phyloP scores from a whole-genome alignment of 208 protist genomes.

The Trypanosomatidae sp. region DNA sequence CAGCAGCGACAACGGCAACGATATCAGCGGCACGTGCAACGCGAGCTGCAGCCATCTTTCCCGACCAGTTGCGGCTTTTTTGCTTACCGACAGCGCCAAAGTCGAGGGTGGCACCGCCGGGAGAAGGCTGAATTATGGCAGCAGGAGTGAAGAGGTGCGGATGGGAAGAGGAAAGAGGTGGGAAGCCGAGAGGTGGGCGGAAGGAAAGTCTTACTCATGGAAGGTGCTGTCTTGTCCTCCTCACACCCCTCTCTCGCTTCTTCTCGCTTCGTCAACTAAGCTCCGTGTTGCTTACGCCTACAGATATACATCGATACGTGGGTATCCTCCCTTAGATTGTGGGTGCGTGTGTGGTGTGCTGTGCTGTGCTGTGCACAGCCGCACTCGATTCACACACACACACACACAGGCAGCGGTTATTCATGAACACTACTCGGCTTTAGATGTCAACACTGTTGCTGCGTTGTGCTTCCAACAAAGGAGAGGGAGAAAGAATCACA shows the following conservation, averaged over 20 bases:
- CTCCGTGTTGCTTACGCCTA: not conserved
- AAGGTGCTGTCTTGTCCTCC: not conserved
- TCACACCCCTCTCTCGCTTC: too few species aligned
- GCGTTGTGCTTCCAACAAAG: not conserved
- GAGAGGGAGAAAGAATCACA: not conserved
- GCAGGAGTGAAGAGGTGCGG: not conserved
- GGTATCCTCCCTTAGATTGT: not conserved
- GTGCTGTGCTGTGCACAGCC: too few species aligned
- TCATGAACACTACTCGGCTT: not conserved
- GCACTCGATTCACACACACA: too few species aligned
- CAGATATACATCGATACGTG: not conserved
- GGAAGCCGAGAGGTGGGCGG: not conserved
- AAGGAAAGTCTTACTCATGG: not conserved
- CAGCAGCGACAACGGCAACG: not conserved
- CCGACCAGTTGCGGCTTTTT: conserved; percentile 20
- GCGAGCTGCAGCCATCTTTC: conserved; percentile 8
- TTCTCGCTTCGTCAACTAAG: not conserved
- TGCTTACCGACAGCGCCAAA: conserved; percentile 2
- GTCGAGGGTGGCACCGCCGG: not conserved
- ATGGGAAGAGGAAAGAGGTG: not conserved
- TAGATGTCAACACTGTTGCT: not conserved
- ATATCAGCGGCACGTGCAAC: conserved; percentile 2
- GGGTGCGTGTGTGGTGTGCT: not conserved
- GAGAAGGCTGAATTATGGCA: not conserved
- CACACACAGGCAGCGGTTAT: not conserved